Conservation (phyloP, 2,329 filamentous ascomycete genomes). For the Monilinia fructigena region DNA sequence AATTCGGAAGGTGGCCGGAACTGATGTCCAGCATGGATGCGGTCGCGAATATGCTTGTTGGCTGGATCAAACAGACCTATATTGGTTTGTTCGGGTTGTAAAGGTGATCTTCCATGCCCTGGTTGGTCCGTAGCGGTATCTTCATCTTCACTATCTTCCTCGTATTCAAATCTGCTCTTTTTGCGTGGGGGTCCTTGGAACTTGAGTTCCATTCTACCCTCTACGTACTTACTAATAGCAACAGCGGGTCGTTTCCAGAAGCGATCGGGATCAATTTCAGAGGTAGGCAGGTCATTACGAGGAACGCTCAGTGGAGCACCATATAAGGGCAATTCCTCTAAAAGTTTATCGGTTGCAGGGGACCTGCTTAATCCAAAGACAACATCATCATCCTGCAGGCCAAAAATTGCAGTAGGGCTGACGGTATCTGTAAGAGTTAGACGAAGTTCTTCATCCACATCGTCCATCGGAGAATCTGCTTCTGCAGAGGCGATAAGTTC, state of each 20-base stretch:
- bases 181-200: slow-evolving; percentile 67
- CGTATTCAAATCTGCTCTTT: slow-evolving; percentile 79
- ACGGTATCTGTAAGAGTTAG: slow-evolving; percentile 46
- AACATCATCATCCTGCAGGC: slow-evolving; percentile 76
- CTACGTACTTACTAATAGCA: slow-evolving; percentile 82
- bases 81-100: slow-evolving; percentile 68
- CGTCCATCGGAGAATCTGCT: slow-evolving; percentile 54
- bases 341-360: slow-evolving; percentile 69
- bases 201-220: slow-evolving; percentile 72
- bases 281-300: slow-evolving; percentile 54
- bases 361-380: slow-evolving; percentile 76
- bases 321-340: slow-evolving; percentile 81
- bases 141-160: slow-evolving; percentile 67
- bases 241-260: slow-evolving; percentile 75
- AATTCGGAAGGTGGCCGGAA: slow-evolving; percentile 92
- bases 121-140: slow-evolving; percentile 44
- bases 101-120: slow-evolving; percentile 41
- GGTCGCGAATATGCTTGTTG: slow-evolving; percentile 84
- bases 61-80: slow-evolving; percentile 88
- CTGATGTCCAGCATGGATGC: slow-evolving; percentile 85
- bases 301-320: slow-evolving; percentile 61
- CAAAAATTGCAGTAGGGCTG: slow-evolving; percentile 77
- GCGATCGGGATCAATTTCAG: slow-evolving; percentile 65
- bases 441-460: slow-evolving; percentile 41
- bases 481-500: slow-evolving; percentile 66